Conservation (phyloP, 441 rosid species). For the Daphne laureola region DNA sequence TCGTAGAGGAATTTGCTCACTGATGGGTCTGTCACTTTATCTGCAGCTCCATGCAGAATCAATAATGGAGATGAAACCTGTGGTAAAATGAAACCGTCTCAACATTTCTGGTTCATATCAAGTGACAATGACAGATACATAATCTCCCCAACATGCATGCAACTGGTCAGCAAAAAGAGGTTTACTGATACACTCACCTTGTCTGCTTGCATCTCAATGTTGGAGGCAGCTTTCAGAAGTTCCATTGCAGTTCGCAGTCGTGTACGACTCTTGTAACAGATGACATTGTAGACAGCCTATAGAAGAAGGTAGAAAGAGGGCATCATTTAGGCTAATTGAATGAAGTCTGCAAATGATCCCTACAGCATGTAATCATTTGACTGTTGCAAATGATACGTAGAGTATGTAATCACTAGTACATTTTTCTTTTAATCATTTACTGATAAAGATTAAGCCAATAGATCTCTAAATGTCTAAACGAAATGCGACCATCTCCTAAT, state of each 20-base stretch:
- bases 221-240: slow-evolving; percentile 61
- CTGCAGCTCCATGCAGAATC: slow-evolving; percentile 86
- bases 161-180: slow-evolving; percentile 1
- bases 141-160: background rate
- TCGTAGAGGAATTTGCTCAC: slow-evolving; percentile 77
- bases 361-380: no score
- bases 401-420: no score
- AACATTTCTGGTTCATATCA: slow-evolving; percentile 4
- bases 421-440: background rate
- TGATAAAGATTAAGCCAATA: background rate
- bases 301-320: slow-evolving; percentile 12
- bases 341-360: no score
- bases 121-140: background rate
- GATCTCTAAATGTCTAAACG: background rate
- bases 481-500: background rate
- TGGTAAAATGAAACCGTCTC: background rate
- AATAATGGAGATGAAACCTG: slow-evolving; percentile 83
- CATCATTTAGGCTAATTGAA: slow-evolving; percentile 3
- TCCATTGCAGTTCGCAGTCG: slow-evolving; percentile 75
- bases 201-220: slow-evolving; percentile 61
- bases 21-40: slow-evolving; percentile 78
- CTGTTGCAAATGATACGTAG: no score
- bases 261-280: slow-evolving; percentile 44
- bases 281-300: slow-evolving; percentile 77
- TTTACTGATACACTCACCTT: slow-evolving; percentile 36